Evolutionary conservation across 371 early-diverging fungal species (phyloP).

Genomic region (Quaeritorhiza haematococci): DNA sequence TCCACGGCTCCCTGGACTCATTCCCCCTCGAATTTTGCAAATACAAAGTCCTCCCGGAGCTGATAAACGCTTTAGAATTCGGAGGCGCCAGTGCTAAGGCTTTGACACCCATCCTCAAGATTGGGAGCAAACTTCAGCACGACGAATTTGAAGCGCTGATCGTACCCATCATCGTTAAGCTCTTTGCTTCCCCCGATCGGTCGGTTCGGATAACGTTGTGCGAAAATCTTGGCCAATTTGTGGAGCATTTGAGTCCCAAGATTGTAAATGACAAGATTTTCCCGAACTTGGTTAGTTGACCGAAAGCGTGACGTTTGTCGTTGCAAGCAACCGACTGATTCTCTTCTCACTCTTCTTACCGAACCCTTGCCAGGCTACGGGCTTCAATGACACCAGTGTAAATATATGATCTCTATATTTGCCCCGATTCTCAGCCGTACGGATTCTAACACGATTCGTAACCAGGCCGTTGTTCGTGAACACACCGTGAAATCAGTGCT

Average conservation of each 20-base stretch:
- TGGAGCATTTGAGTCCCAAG: constrained; percentile 63
- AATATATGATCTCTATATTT: not conserved
- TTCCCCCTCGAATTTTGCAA: constrained; percentile 80
- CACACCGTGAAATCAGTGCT: constrained; percentile 81
- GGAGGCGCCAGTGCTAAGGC: constrained; percentile 88
- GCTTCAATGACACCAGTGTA: constrained; percentile 74
- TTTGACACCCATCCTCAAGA: constrained; percentile 74
- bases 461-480: constrained; percentile 81
- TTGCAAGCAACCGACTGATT: no score
- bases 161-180: constrained; percentile 67
- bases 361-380: constrained; percentile 62
- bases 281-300: constrained; percentile 69
- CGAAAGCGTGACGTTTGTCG: no score
- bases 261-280: constrained; percentile 79
- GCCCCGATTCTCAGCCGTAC: not conserved
- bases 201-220: constrained; percentile 79
- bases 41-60: constrained; percentile 79
- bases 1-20: constrained; percentile 55
- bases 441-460: not conserved
- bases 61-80: constrained; percentile 84
- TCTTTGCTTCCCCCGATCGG: constrained; percentile 88
- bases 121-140: constrained; percentile 62
- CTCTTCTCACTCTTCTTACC: not conserved
- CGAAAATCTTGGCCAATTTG: constrained; percentile 69
- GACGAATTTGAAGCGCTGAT: constrained; percentile 69